Evolutionary conservation across 805 yeast genomes (phyloP).

Genomic region (Starmerella apicola): DNA sequence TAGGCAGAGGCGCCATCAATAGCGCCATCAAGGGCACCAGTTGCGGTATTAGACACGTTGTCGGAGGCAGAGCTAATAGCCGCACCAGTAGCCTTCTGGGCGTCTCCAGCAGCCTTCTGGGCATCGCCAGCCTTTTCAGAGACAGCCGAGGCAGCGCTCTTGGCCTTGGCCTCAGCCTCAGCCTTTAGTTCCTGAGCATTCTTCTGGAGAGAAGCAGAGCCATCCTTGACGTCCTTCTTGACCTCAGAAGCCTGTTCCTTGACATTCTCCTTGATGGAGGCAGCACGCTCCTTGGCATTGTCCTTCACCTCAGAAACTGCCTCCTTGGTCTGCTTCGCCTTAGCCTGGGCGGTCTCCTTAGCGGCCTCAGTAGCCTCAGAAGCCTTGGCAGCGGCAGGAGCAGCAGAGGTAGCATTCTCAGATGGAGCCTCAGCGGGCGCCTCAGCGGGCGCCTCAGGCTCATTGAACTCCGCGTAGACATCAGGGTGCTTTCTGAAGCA

Average conservation of each 20-base stretch:
- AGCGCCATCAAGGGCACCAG: neutral
- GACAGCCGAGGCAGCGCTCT: too few species aligned
- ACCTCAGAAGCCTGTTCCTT: neutral
- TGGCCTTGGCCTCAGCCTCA: neutral
- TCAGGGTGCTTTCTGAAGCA: slow-evolving; percentile 93
- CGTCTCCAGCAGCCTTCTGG: neutral
- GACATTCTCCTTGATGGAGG: neutral
- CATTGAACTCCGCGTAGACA: slow-evolving; percentile 77
- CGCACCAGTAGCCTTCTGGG: too few species aligned
- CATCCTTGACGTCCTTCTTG: neutral
- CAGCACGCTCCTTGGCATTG: neutral
- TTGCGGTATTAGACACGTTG: too few species aligned
- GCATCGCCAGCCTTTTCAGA: neutral
- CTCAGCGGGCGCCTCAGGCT: slow-evolving; percentile 20
- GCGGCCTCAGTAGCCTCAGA: neutral
- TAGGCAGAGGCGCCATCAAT: neutral
- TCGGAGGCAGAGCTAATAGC: too few species aligned
- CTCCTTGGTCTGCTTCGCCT: neutral
- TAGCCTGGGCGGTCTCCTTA: slow-evolving; percentile 1
- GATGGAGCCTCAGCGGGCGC: slow-evolving; percentile 1
- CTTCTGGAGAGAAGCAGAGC: too few species aligned
- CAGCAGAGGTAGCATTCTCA: neutral
- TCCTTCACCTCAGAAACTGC: neutral
- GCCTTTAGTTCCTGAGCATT: neutral
- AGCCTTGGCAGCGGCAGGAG: neutral